Evolutionary conservation across 345 rosid species (phyloP).

Genomic region (Populus tremula): DNA sequence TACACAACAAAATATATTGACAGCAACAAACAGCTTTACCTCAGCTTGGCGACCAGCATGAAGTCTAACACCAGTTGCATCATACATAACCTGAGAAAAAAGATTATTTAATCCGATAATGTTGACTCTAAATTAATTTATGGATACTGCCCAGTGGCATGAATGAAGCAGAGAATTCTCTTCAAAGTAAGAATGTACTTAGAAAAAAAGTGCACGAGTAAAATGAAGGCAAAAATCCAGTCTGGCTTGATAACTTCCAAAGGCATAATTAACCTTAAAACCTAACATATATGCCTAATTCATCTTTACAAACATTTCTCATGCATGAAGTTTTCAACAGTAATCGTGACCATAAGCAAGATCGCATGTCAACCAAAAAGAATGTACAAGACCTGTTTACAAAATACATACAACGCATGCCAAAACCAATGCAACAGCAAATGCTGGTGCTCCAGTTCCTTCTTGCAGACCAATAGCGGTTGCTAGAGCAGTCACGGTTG

Average conservation of each 20-base stretch:
- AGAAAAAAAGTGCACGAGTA: not conserved
- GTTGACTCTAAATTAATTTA: not conserved
- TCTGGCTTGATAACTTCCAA: not conserved
- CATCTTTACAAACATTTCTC: not conserved
- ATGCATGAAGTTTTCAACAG: not conserved
- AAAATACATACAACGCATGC: constrained; percentile 61
- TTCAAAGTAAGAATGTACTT: not conserved
- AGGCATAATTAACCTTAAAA: not conserved
- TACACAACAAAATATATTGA: not conserved
- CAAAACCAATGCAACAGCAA: constrained; percentile 56
- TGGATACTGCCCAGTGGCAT: not conserved
- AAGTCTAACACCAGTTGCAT: constrained; percentile 64
- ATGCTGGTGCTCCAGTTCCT: constrained; percentile 43
- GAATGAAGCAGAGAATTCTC: not conserved
- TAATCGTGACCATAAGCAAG: not conserved
- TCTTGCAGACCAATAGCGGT: constrained; percentile 53
- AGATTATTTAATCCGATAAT: constrained; percentile 3
- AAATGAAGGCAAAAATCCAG: not conserved
- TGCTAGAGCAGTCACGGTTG: constrained; percentile 60
- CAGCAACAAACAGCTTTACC: constrained; percentile 28
- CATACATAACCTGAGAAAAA: constrained; percentile 57
- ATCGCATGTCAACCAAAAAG: constrained; percentile 20
- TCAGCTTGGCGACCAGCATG: constrained; percentile 76
- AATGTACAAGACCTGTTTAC: constrained; percentile 36
- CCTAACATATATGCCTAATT: not conserved